Evolutionary conservation across 495 filamentous ascomycete species (phyloP), one percentile per base, ranked within the genome.

Genomic region (Poronia punctata): DNA sequence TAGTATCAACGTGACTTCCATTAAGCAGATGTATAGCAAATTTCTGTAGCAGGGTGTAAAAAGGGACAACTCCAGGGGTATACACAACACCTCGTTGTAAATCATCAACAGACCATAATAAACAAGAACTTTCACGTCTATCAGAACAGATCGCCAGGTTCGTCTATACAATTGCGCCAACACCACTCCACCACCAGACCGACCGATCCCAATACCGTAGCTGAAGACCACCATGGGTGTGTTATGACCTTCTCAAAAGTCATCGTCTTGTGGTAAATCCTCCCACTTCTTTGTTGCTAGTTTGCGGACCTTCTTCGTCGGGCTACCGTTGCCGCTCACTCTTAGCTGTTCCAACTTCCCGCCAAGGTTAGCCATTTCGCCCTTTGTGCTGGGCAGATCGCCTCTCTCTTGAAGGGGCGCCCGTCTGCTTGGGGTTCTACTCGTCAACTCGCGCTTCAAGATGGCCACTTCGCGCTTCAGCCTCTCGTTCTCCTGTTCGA

Each of bases 401-500:
- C 57, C 59, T 10, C 68, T 48, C 50, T 72, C 68, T 35, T 56
- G 53, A 7, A 72, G 55, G 6, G 72, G 72, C 34, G 56, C 45
- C 12, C 72, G 53, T 43, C 66, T 71, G 20, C 50, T 59, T 1
- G 65, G 66, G 12, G 62, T 64, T 43, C 66, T 57, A 21, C 46
- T 53, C 0, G 60, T 49, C 3, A 73, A 14, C 46, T 79, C 75
- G 31, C 74, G 56, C 33, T 68, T 65, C 11, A 79, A 43, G 9
- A 68, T 52, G 7, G 65, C 58, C 3, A 79, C 53, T 38, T 79
- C 75, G 17, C 70, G 58, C 38, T 70, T 65, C 49, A 80, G 57
- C 34, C 65, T 54, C 39, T 82, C 75, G 43, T 84, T 78, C 58
- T 84, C 81, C 23, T 70, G 48, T 49, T 79, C 74, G 17, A 84